phyloP scores from a whole-genome alignment of 345 rosid genomes.

The Kernera saxatilis region DNA sequence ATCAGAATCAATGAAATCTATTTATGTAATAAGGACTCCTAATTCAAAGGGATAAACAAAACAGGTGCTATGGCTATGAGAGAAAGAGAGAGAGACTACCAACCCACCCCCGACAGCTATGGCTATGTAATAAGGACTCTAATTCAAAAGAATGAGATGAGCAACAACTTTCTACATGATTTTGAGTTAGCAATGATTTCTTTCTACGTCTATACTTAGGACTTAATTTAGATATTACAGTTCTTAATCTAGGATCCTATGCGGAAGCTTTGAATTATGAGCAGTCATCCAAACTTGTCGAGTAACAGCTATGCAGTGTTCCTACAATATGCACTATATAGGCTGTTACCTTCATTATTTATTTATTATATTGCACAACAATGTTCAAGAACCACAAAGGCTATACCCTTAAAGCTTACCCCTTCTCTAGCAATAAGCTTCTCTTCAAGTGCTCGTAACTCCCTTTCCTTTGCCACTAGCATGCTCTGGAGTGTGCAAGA shows the following conservation, averaged over 20 bases:
- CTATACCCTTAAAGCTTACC: slow-evolving; percentile 41
- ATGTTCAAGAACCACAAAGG: neutral
- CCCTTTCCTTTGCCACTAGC: slow-evolving; percentile 47
- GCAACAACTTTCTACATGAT: neutral
- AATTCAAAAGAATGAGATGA: neutral
- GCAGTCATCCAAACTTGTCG: neutral
- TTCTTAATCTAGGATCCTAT: neutral
- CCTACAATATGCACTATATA: neutral
- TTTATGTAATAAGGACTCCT: neutral
- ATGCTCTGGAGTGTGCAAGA: slow-evolving; percentile 38
- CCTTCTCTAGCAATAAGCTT: slow-evolving; percentile 69
- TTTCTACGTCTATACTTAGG: neutral
- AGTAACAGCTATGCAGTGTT: neutral
- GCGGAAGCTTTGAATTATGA: neutral
- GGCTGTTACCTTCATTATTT: neutral
- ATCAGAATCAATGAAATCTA: neutral
- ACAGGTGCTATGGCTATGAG: neutral
- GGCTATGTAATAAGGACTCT: no score
- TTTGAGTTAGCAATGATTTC: neutral
- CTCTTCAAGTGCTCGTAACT: slow-evolving; percentile 51
- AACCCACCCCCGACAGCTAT: neutral
- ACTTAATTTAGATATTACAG: neutral
- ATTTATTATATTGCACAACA: neutral
- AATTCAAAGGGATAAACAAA: neutral
- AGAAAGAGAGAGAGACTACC: neutral